Evolutionary conservation across 2,329 filamentous ascomycete genomes (phyloP), one percentile per base, ranked within the genome.

Genomic region (Colletotrichum sp.): DNA sequence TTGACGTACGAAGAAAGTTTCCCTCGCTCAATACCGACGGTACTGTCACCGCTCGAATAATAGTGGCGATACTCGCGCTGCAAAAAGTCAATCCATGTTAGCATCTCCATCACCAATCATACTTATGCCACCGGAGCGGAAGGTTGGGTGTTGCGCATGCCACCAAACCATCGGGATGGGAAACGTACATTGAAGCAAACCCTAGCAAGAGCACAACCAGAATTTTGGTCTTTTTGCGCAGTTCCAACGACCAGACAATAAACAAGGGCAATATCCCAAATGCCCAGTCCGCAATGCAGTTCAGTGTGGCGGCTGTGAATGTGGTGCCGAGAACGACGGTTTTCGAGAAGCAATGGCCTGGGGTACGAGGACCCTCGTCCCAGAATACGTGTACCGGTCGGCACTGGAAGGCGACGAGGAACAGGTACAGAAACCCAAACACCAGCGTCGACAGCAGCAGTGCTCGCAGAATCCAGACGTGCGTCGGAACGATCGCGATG

Each of bases 31-130:
- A 80, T 10, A 88, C 76, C 5, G 80, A 76, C 32, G 82, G 78
- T 44, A 88, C 83, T 75, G 86, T 88, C 1, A 85, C 82, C 65
- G 87, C 85, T 3, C 87, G 85, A 16, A 88, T 83, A 60, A 88
- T 85, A 3, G 86, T 87, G 8, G 86, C 86, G 44, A 83, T 84
- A 26, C 72, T 63, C 10, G 68, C 68, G 28, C 72, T 72, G 16
- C 5, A 32, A 62, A 49, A 49, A 16, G n/a, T 52, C 34, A 36
- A 44, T 32, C 18, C 34, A 10, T 39, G 52, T 63, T 3, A 57
- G 36, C 9, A 36, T 13, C 60, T 15, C 21, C 7, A 12, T 62
- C 12, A 3, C n/a, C 8, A 28, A 44, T 34, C 26, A 44, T 18
- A 28, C 18, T 34, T 30, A 15, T 24, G 49, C 65, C 65, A 55